Evolutionary conservation across 2,329 filamentous ascomycete species (phyloP).

Genomic region (Beauveria bassiana): DNA sequence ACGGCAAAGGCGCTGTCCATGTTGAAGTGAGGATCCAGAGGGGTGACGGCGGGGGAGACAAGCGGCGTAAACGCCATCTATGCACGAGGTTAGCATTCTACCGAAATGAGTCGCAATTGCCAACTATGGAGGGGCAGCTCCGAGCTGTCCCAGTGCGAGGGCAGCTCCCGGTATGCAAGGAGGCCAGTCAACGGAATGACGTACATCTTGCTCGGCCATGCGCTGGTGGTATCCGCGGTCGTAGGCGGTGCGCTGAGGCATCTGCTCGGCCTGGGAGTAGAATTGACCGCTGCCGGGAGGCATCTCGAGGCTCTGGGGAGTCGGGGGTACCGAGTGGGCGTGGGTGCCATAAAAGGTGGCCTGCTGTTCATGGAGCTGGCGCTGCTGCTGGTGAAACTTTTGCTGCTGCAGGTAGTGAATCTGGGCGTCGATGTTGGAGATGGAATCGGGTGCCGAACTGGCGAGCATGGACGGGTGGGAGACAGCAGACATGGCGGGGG

Average conservation of each 20-base stretch:
- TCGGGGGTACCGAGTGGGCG: conserved; percentile 63
- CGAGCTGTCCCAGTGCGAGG: too few species aligned
- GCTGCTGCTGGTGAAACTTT: conserved; percentile 52
- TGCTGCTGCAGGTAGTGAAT: conserved; percentile 60
- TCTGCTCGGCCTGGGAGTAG: conserved; percentile 50
- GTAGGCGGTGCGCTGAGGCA: conserved; percentile 51
- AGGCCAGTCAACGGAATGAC: conserved; percentile 19
- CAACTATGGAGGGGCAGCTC: too few species aligned
- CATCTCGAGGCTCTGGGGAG: conserved; percentile 73
- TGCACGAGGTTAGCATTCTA: conserved; percentile 16
- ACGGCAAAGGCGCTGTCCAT: conserved; percentile 52
- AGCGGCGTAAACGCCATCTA: conserved; percentile 73
- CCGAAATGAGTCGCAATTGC: neutral
- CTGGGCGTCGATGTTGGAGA: conserved; percentile 56
- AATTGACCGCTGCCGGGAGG: conserved; percentile 50
- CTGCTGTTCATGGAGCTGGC: conserved; percentile 50
- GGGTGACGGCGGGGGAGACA: conserved; percentile 77
- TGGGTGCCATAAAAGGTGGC: conserved; percentile 46
- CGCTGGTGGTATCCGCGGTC: conserved; percentile 57
- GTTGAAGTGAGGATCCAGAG: conserved; percentile 63
- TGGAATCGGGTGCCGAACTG: conserved; percentile 37
- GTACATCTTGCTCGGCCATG: conserved; percentile 59
- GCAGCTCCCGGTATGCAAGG: too few species aligned
- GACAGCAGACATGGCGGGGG: conserved; percentile 40
- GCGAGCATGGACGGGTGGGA: conserved; percentile 37